Base-by-base conservation (phyloP, 306 rosid genomes). In the Gleditsia sinensis region DNA sequence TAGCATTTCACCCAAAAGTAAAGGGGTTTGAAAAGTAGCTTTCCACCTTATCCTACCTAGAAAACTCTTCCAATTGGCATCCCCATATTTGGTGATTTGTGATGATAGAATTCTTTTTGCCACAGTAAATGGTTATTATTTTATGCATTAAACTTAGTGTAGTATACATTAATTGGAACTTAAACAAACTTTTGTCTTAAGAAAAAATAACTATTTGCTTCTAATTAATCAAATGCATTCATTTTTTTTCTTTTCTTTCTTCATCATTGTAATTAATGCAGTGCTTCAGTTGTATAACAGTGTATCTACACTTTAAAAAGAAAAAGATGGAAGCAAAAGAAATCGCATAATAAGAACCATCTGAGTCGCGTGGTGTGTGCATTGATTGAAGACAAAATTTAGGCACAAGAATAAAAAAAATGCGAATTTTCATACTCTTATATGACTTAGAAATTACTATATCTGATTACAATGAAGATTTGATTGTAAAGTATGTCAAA, bases 381-480 rank as follows among this genome's bases (percentile, higher is more conserved):
- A 56, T 68, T 68, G 36, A 53, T 39, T 60, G 36, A 32, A 21
- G 72, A 50, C 76, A 74, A 30, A 48, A 34, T 74, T 69, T 51
- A 12, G 61, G 34, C 32, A 51, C 20, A 48, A 70, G 62, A 75
- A 45, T 42, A 45, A 78, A 80, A n/a, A 67, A 60, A 68, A 16
- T 21, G 45, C 6, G 25, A 40, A 39, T 0, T 28, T 36, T 0
- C 45, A 28, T 67, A 2, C 37, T 11, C 59, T 40, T 53, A 39
- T 50, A 50, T 37, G 51, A 67, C 42, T 63, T 53, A 32, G 30
- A 30, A 42, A 64, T 54, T 56, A 46, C 3, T 65, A 17, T 40
- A 9, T 49, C 7, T 66, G 78, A 72, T 56, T 55, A 36, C 55
- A 65, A 64, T 7, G 69, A 72, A 55, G 73, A 66, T 72, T 51